These are phyloP conservation scores for Sinapis alba DNA, from an alignment of 441 rosid species.

Conservation along the genomic window DNA sequence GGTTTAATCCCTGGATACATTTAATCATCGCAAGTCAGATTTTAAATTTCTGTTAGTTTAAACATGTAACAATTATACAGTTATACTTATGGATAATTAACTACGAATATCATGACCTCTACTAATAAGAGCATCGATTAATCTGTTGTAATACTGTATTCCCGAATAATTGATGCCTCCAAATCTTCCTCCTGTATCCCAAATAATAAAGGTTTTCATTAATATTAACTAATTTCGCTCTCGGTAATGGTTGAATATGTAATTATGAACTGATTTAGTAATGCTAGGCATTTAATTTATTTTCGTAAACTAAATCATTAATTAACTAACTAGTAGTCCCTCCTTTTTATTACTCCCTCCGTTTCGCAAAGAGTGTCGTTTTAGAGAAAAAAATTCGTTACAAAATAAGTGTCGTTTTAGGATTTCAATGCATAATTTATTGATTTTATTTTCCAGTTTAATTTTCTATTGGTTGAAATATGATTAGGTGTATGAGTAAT, in stretches of 20 bases:
- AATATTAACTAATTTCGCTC: neutral
- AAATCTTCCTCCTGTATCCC: slow-evolving; percentile 50
- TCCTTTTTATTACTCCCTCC: too few species aligned
- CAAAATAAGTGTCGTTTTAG: too few species aligned
- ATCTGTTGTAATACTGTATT: slow-evolving; percentile 48
- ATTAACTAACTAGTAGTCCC: too few species aligned
- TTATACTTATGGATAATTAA: too few species aligned
- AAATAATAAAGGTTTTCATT: neutral
- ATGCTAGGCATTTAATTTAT: too few species aligned
- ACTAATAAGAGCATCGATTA: slow-evolving; percentile 49
- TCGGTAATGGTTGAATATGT: neutral
- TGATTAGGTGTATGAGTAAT: too few species aligned
- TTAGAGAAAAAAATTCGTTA: too few species aligned
- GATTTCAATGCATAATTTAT: too few species aligned
- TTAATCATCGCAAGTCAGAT: neutral
- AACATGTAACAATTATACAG: neutral
- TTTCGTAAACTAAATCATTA: too few species aligned
- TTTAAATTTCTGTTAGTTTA: neutral
- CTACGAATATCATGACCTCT: slow-evolving; percentile 30
- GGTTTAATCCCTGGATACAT: slow-evolving; percentile 49
- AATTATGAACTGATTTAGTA: neutral
- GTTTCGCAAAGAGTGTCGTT: too few species aligned
- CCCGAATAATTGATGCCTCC: slow-evolving; percentile 50
- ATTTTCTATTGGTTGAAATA: too few species aligned
- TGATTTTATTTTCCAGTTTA: too few species aligned